phyloP scores from a whole-genome alignment of 345 rosid genomes.

The Boechera divaricarpa region DNA sequence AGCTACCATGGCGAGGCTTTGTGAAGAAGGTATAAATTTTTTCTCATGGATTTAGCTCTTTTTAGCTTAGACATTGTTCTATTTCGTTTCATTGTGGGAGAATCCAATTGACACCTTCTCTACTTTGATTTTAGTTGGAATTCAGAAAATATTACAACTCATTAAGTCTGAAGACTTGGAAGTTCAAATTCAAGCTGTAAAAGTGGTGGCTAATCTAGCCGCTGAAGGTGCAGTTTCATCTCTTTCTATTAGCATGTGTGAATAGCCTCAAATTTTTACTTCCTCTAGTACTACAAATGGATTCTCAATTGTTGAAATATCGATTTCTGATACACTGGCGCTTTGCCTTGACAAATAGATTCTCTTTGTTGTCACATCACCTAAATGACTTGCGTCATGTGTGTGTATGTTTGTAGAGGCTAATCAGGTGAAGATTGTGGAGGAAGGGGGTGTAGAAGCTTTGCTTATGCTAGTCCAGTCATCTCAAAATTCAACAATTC shows the following conservation, averaged over 20 bases:
- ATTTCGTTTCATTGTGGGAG: conserved; percentile 1
- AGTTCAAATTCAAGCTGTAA: conserved; percentile 90
- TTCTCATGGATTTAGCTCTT: conserved; percentile 12
- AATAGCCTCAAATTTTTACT: background rate
- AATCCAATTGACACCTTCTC: conserved; percentile 31
- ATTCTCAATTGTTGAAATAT: background rate
- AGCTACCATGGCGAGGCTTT: conserved; percentile 86
- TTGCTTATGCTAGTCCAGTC: conserved; percentile 69
- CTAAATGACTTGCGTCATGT: conserved; percentile 22
- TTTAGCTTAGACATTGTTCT: background rate
- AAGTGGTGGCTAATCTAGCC: conserved; percentile 96
- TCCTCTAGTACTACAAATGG: background rate
- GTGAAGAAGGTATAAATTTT: conserved; percentile 76
- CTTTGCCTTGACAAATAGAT: background rate
- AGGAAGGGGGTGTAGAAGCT: conserved; percentile 94
- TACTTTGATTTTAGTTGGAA: conserved; percentile 65
- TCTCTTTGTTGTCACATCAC: background rate
- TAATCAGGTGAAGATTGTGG: conserved; percentile 88
- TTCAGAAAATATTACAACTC: conserved; percentile 80
- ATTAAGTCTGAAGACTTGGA: conserved; percentile 81
- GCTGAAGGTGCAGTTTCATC: conserved; percentile 74
- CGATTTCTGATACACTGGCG: background rate
- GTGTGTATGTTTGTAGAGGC: conserved; percentile 54
- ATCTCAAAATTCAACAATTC: conserved; percentile 76
- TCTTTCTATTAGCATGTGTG: conserved; percentile 12